A percentile compares a stretch with the other conserved stretches of the same genome.
phyloP scores from a whole-genome alignment of 2,329 filamentous ascomycete genomes.

The Penicillium olsonii region DNA sequence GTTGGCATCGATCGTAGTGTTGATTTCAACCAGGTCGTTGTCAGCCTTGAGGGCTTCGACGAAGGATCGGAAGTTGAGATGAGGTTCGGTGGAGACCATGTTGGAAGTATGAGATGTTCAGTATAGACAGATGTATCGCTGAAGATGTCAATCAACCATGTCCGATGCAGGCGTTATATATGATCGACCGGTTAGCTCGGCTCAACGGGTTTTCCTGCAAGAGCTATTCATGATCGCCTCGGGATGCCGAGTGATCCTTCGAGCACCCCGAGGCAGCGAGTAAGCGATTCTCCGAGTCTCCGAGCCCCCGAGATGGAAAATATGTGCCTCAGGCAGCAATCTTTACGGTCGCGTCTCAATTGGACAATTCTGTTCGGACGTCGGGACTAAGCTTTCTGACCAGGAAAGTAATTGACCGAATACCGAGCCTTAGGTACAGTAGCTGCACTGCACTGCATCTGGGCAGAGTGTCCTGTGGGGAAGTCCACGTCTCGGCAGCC shows the following conservation, averaged over 20 bases:
- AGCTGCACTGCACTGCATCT: too few species aligned
- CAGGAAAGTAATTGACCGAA: too few species aligned
- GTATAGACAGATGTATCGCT: not conserved
- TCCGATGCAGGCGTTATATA: not conserved
- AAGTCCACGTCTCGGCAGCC: not conserved
- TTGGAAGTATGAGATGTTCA: not conserved
- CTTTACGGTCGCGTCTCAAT: not conserved
- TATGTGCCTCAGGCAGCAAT: not conserved
- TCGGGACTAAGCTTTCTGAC: not conserved
- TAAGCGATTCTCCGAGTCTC: not conserved
- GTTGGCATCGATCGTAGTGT: conserved; percentile 43
- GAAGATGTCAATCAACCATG: not conserved
- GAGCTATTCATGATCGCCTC: not conserved
- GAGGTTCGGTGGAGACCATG: conserved; percentile 18
- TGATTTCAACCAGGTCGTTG: conserved; percentile 49
- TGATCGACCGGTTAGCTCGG: not conserved
- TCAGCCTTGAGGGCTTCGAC: conserved; percentile 47
- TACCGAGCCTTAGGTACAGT: too few species aligned
- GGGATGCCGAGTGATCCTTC: not conserved
- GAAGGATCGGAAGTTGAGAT: conserved; percentile 50
- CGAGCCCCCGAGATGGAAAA: not conserved
- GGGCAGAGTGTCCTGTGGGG: not conserved
- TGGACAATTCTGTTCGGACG: not conserved
- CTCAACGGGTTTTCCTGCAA: not conserved
- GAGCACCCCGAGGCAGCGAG: not conserved